Base-by-base conservation (phyloP, 2,329 filamentous ascomycete genomes). In the Alternaria viburni region DNA sequence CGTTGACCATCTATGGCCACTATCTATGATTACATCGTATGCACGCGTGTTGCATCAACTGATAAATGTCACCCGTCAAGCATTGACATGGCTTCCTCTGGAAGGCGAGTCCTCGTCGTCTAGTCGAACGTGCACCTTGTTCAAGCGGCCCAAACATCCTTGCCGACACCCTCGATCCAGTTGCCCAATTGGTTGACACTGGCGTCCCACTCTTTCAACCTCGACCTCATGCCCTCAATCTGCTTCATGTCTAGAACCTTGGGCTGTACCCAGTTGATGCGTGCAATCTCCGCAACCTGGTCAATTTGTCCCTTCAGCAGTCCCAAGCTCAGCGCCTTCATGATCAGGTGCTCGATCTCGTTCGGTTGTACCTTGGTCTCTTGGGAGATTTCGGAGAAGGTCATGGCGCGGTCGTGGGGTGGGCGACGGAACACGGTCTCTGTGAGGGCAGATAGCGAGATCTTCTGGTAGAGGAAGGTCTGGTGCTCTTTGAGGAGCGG, bases 221-320 rank as follows among this genome's bases (percentile, higher is more conserved):
- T 86, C 77, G 89, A 86, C 74, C 93, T 89, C 95, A 99, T 97
- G 75, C 90, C 92, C 75, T 91, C 92, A 73, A 99, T 97, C 85
- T 98, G 96, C 81, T 89, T 90, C 89, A 94, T 93, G 80, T 98
- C 96, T 70, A 99, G 83, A 30, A 99, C 94, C 87, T 98, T 98
- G 21, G 96, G 96, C 84, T 99, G 96, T 62, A 99, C 96, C 96
- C 96, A 99, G 75, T 95, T 95, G 82, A 99, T 97, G 78, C 94
- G 89, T 46, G 96, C 96, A 70, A 98, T 89, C 81, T 94, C 91
- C 51, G 93, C 93, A 30, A 99, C 96, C 83, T 99, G 95, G 80
- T 99, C 96, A 74, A 99, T 98, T 60, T 92, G 96, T 49, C 96
- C 96, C 71, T 91, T 88, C 71, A 99, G 84, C 71, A 99, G 85